Conservation (phyloP, 2,329 filamentous ascomycete species). For the Cryphonectria radicalis region DNA sequence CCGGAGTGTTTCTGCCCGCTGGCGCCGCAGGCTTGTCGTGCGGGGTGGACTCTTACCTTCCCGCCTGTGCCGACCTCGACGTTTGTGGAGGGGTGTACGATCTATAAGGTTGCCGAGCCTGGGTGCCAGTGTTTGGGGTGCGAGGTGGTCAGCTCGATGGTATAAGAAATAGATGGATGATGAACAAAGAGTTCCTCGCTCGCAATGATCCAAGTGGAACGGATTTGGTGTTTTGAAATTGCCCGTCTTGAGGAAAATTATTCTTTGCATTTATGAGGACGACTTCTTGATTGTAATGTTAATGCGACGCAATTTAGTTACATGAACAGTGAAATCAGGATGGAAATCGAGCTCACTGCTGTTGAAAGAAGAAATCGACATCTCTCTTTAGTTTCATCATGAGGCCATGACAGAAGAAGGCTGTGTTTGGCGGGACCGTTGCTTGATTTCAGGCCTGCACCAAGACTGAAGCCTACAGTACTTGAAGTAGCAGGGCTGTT, state of each 20-base stretch:
- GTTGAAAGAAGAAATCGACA: neutral
- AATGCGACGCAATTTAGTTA: neutral
- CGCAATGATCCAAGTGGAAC: neutral
- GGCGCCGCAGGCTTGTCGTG: neutral
- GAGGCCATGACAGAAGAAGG: neutral
- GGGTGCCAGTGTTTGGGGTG: constrained; percentile 1
- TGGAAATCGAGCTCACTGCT: neutral
- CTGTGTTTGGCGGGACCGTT: neutral
- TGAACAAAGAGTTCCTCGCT: too few species aligned
- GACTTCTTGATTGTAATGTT: neutral
- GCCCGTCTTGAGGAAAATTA: neutral
- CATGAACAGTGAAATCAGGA: neutral
- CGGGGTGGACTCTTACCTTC: neutral
- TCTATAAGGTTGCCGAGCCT: neutral
- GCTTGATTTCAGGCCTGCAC: neutral
- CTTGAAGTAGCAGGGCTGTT: neutral
- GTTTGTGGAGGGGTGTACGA: neutral
- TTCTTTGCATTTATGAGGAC: neutral
- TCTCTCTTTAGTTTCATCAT: neutral
- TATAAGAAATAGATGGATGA: neutral
- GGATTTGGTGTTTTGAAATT: neutral
- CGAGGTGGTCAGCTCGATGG: neutral
- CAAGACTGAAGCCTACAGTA: too few species aligned
- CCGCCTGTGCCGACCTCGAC: neutral
- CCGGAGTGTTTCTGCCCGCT: constrained; percentile 5